Evolutionary conservation across 2,329 filamentous ascomycete genomes (phyloP), one percentile per base, ranked within the genome.

Genomic region (Fusarium chuoi): DNA sequence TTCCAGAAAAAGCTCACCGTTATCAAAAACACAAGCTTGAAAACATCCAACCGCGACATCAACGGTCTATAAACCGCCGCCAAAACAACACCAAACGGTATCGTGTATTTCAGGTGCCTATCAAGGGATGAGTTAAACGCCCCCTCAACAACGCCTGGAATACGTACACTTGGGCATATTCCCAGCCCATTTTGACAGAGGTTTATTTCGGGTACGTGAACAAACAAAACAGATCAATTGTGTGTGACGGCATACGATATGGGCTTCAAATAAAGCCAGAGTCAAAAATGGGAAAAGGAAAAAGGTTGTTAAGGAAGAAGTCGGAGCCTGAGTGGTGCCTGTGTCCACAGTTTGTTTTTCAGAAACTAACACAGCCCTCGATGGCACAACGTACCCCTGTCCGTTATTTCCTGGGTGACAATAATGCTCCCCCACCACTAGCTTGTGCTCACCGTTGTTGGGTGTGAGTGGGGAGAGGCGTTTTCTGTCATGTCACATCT

Each of bases 101-200:
- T 77, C 30, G 75, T 77, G 65, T 71, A 77, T 46, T 75, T 75
- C 5, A 70, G n/a, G 62, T 77, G 75, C 7, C 75, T 77, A 41
- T 18, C 11, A 22, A 65, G 33, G 3, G 17, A 38, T 46, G 24
- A 61, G 58, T 33, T 35, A 35, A 24, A 51, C n/a, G 39, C 44
- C 20, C 26, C 45, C 66, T 51, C 56, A 68, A 14, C 26, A 18
- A 39, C 7, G 3, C 13, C 6, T 17, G 15, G 18, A 18, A 30
- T 45, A 64, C 75, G 39, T 75, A 77, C 75, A 77, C 75, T 51
- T 71, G 49, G 35, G 71, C 75, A 64, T 77, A 77, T 56, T 77
- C 73, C 63, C 62, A 73, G 20, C 72, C 75, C 75, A 62, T 77
- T 58, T 28, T 81, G 80, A 36, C 14, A 49, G 22, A 42, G 20